Evolutionary conservation across 1,284 basidiomycete species (phyloP).

Genomic region (Anthracocystis panici-leucophaei): DNA sequence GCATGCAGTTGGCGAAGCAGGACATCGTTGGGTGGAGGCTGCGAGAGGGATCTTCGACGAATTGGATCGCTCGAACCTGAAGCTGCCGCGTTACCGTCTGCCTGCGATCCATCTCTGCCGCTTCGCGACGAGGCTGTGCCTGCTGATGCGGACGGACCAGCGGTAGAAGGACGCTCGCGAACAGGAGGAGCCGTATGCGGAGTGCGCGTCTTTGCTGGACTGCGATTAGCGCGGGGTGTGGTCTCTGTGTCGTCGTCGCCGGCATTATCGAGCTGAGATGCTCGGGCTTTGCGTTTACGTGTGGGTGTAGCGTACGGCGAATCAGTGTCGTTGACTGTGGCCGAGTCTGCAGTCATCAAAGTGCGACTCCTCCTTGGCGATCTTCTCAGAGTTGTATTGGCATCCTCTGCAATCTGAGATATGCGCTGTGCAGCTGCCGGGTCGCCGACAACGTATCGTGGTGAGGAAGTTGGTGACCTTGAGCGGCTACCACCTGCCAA

Average conservation of each 20-base stretch:
- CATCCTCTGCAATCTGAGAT: constrained; percentile 23
- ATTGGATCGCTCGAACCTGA: constrained; percentile 4
- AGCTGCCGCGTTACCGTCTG: constrained; percentile 5
- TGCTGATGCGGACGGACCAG: constrained; percentile 9
- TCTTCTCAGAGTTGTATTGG: constrained; percentile 18
- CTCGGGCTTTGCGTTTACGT: constrained; percentile 28
- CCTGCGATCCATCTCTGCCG: background rate
- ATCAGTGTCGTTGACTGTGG: background rate
- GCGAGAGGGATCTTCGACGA: constrained; percentile 46
- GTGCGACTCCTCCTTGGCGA: constrained; percentile 28
- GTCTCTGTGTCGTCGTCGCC: constrained; percentile 16
- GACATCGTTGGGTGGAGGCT: constrained; percentile 50
- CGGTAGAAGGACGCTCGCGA: constrained; percentile 14
- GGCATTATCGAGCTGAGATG: constrained; percentile 11
- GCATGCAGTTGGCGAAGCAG: constrained; percentile 43
- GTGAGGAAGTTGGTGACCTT: constrained; percentile 16
- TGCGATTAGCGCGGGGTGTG: constrained; percentile 24
- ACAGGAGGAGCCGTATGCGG: constrained; percentile 31
- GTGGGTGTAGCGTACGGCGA: constrained; percentile 22
- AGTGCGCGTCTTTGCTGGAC: constrained; percentile 29
- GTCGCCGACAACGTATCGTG: constrained; percentile 32
- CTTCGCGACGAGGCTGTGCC: constrained; percentile 4
- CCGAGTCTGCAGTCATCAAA: background rate
- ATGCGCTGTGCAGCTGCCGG: constrained; percentile 32
- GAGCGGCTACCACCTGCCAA: constrained; percentile 41